Evolutionary conservation across 768 basidiomycete species (phyloP).

Genomic region (Suillus luteus): DNA sequence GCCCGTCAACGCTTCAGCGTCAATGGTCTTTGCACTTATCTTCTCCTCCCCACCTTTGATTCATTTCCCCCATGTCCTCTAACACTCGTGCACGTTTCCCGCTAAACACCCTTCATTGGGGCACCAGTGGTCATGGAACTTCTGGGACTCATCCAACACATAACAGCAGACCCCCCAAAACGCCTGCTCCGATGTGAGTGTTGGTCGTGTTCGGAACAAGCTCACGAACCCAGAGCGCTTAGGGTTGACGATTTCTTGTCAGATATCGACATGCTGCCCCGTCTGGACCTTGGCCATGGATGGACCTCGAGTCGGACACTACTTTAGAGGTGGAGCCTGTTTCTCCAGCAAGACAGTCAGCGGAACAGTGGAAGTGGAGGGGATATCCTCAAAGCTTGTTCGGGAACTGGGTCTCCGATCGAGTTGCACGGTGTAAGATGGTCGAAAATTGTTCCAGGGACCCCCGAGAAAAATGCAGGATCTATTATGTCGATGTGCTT

Average conservation of each 20-base stretch:
- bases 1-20: too few relatives aligned
- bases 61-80: neutral
- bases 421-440: constrained; percentile 33
- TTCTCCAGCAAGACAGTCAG: constrained; percentile 3
- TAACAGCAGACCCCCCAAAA: constrained; percentile 17
- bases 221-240: neutral
- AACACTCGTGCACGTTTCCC: neutral
- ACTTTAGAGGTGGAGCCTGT: constrained; percentile 11
- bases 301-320: neutral
- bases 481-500: constrained; percentile 41
- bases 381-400: constrained; percentile 38
- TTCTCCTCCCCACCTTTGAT: neutral
- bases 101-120: constrained; percentile 1
- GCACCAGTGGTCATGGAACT: neutral
- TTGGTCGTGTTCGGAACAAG: neutral
- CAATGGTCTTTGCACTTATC: too few relatives aligned
- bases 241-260: neutral
- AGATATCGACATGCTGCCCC: constrained; percentile 24
- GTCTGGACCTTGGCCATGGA: constrained; percentile 40
- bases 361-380: constrained; percentile 21
- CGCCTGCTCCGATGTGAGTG: constrained; percentile 29
- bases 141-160: constrained; percentile 16
- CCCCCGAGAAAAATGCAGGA: constrained; percentile 10
- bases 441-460: constrained; percentile 15
- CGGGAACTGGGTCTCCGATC: constrained; percentile 48